Evolutionary conservation across 2,329 filamentous ascomycete species (phyloP), one percentile per base, ranked within the genome.

Genomic region (Penicillium sp.): DNA sequence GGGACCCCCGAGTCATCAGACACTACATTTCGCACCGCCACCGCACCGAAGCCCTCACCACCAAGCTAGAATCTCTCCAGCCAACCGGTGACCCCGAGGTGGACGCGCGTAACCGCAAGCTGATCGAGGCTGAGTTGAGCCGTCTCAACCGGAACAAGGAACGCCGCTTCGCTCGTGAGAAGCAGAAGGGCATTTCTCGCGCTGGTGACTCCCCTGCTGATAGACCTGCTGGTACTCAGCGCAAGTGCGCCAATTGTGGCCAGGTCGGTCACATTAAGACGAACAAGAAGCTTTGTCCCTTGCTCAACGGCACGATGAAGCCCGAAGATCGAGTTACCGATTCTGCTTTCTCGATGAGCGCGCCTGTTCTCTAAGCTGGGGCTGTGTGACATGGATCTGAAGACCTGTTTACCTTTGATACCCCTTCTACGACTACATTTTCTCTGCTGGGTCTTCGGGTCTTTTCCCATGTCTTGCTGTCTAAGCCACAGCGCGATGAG

Each of bases 191-290:
- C 28, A 73, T 75, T 37, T 64, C 70, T 50, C 68, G 73, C 16
- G 69, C 74, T 1, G 74, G 74, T 26, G 70, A 71, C 4, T 71
- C 71, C 3, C 69, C 71, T 4, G 66, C 65, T 5, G 71, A 71
- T 24, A 82, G 84, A 46, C 85, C 85, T 27, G 76, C 74, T 28
- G 76, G 76, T 36, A 84, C 81, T 9, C 77, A 78, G 46, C 80
- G 94, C 61, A 97, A 97, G 74, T 98, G 93, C 72, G 93, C 93
- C 57, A 97, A 96, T 69, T 98, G 93, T 72, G 93, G 93, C 41
- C 87, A 93, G 68, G 86, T 95, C 44, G 93, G 93, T 26, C 93
- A 98, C 65, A 98, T 98, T 76, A 96, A 96, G 72, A 97, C 91
- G 39, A 97, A 97, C 76, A 95, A 96, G 75, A 97, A 96, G 89